Evolutionary conservation across 306 rosid species (phyloP).

Genomic region (Dalbergia cultrata): DNA sequence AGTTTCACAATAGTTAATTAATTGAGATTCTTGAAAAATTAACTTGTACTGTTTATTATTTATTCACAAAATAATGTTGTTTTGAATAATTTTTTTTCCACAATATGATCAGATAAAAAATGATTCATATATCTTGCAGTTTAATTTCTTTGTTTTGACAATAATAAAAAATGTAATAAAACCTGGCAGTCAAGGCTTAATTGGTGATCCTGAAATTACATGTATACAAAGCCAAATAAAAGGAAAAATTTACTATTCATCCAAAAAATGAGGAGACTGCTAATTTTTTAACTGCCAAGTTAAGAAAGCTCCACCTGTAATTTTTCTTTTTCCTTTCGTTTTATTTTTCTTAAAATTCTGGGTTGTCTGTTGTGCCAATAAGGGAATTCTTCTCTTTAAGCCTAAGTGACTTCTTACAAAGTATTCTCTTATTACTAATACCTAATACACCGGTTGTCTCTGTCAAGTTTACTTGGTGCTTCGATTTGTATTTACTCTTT

Average conservation of each 20-base stretch:
- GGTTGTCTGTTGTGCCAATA: background rate
- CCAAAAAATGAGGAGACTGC: background rate
- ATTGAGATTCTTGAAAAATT: background rate
- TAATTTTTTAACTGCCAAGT: constrained; percentile 39
- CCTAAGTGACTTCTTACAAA: constrained; percentile 43
- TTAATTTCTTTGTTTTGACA: background rate
- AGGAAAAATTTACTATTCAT: constrained; percentile 2
- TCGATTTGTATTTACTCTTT: constrained; percentile 2
- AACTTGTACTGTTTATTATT: background rate
- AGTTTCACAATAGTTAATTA: background rate
- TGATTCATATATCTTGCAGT: background rate
- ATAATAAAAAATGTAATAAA: background rate
- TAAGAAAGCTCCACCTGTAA: constrained; percentile 19
- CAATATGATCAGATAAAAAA: background rate
- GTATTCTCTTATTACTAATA: background rate
- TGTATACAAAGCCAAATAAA: constrained; percentile 8
- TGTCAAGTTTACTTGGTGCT: constrained; percentile 21
- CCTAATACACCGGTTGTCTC: background rate
- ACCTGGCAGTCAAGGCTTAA: background rate
- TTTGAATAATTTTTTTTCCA: background rate
- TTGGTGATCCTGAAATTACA: background rate
- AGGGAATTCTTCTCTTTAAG: constrained; percentile 50
- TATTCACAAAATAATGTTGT: background rate
- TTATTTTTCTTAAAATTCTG: background rate
- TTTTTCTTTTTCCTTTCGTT: background rate